These are phyloP conservation scores for Hydrangea macrophylla DNA, from an alignment of 148 eudicot genomes.

Conservation along the genomic window DNA sequence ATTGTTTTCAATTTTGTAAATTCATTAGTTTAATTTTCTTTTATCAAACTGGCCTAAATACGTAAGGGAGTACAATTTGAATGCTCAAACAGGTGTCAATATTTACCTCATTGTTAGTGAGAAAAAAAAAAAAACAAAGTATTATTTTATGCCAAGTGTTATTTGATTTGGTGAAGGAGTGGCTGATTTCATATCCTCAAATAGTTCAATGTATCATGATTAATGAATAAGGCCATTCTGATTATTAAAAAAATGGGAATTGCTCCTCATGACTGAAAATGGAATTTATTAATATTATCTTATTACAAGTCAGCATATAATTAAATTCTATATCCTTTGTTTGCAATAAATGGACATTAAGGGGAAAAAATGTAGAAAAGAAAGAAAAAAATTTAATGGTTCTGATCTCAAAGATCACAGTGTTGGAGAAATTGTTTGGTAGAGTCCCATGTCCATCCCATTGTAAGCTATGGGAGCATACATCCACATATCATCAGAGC, in stretches of 20 bases:
- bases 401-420: background rate
- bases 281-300: slow-evolving; percentile 4
- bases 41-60: too few relatives aligned
- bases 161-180: too few relatives aligned
- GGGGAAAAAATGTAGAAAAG: too few relatives aligned
- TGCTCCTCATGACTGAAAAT: background rate
- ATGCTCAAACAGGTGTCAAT: too few relatives aligned
- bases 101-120: too few relatives aligned
- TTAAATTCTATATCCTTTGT: background rate
- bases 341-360: background rate
- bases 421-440: slow-evolving; percentile 19
- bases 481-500: slow-evolving; percentile 93
- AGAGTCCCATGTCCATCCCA: slow-evolving; percentile 68
- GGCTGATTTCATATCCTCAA: background rate
- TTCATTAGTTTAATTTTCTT: too few relatives aligned
- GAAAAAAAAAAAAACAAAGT: background rate
- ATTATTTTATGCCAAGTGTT: background rate
- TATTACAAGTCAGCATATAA: background rate
- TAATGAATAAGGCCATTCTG: background rate
- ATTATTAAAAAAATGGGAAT: slow-evolving; percentile 7
- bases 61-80: too few relatives aligned
- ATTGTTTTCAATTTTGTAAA: too few relatives aligned
- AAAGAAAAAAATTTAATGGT: background rate
- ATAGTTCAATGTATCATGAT: background rate
- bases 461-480: slow-evolving; percentile 85